These are phyloP conservation scores for Cytospora chrysosperma DNA, from an alignment of 2,329 filamentous ascomycete genomes.

Conservation along the genomic window DNA sequence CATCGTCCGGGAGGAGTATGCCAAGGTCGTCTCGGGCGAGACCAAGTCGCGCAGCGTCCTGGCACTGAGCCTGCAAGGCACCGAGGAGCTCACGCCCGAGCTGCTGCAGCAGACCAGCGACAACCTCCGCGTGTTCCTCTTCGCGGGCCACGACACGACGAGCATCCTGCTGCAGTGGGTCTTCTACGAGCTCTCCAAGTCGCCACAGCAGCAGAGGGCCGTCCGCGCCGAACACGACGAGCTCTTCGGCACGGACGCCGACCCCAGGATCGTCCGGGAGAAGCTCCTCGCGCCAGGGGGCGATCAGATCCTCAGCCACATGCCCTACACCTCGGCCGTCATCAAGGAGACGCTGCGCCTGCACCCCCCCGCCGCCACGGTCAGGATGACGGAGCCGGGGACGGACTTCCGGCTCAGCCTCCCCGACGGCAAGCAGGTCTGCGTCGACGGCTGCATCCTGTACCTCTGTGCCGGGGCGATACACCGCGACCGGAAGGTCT, in stretches of 20 bases:
- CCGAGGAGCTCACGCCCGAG: constrained; percentile 29
- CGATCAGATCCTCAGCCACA: constrained; percentile 33
- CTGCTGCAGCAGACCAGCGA: constrained; percentile 35
- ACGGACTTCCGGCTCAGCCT: constrained; percentile 33
- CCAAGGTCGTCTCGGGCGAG: background rate
- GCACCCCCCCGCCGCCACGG: constrained; percentile 32
- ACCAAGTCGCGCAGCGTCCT: constrained; percentile 33
- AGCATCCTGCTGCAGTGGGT: constrained; percentile 38
- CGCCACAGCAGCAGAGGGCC: constrained; percentile 31
- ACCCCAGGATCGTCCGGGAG: constrained; percentile 30
- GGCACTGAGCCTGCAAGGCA: constrained; percentile 34
- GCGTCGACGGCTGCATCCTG: constrained; percentile 37
- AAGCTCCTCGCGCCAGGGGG: constrained; percentile 31
- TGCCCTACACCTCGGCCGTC: constrained; percentile 28
- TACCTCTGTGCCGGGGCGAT: constrained; percentile 37
- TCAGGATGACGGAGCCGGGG: constrained; percentile 30
- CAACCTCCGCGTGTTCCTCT: constrained; percentile 41
- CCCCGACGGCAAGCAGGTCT: constrained; percentile 30
- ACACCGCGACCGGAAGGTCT: constrained; percentile 37
- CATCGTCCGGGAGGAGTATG: constrained; percentile 11
- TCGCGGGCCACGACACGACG: constrained; percentile 44
- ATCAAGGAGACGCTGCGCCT: constrained; percentile 21
- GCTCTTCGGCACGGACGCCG: constrained; percentile 34
- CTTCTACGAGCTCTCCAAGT: constrained; percentile 38
- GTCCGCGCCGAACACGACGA: constrained; percentile 38